A percentile compares a stretch with the other conserved stretches of the same genome.
phyloP scores from a whole-genome alignment of 768 basidiomycete genomes.

The Suillus paluster region DNA sequence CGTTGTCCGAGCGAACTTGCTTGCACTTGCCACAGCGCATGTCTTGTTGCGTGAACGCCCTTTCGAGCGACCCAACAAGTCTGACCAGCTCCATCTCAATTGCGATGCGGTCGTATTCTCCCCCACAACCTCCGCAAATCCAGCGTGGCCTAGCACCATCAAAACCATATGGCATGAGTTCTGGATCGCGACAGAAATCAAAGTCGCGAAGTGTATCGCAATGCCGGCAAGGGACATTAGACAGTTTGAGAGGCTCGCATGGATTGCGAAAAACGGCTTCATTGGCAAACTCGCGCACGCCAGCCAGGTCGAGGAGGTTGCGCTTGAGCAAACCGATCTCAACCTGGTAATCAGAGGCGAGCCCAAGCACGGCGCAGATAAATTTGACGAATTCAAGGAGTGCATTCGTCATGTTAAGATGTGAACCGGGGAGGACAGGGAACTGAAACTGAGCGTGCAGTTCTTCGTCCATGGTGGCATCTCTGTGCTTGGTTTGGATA shows the following conservation, averaged over 20 bases:
- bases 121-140: constrained; percentile 73
- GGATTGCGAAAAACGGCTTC: constrained; percentile 91
- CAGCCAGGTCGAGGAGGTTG: constrained; percentile 86
- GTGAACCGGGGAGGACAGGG: constrained; percentile 85
- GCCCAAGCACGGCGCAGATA: constrained; percentile 76
- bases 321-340: constrained; percentile 90
- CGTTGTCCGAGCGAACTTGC: constrained; percentile 88
- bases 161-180: constrained; percentile 66
- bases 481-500: constrained; percentile 62
- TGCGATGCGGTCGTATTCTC: constrained; percentile 85
- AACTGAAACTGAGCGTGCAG: constrained; percentile 68
- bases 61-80: constrained; percentile 69
- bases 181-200: constrained; percentile 93
- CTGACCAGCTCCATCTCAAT: constrained; percentile 90
- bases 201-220: constrained; percentile 89
- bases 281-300: constrained; percentile 82
- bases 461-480: constrained; percentile 60
- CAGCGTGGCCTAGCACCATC: constrained; percentile 59
- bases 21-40: constrained; percentile 87
- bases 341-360: constrained; percentile 80
- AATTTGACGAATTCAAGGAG: constrained; percentile 90
- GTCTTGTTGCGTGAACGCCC: constrained; percentile 86
- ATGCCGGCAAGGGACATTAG: constrained; percentile 85
- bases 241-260: constrained; percentile 83
- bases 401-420: constrained; percentile 79